phyloP scores from a whole-genome alignment of 2,329 filamentous ascomycete species.

The Apiospora marii region DNA sequence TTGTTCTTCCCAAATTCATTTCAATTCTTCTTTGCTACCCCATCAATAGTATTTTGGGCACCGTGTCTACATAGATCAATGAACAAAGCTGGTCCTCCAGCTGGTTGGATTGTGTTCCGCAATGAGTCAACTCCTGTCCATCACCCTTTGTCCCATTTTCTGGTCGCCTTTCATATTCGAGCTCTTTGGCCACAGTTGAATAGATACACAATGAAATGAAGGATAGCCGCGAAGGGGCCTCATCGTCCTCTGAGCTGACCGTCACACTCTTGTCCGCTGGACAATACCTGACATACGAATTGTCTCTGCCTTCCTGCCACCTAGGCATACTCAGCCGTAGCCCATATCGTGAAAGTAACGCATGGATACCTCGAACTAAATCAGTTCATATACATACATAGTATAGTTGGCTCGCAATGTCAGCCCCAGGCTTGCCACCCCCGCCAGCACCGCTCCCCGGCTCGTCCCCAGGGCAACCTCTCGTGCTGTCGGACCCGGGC shows the following conservation, averaged over 20 bases:
- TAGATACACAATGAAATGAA: neutral
- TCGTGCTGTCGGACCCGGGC: neutral
- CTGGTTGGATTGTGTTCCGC: neutral
- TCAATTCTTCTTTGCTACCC: neutral
- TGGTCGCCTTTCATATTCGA: neutral
- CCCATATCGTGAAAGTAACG: neutral
- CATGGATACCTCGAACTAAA: neutral
- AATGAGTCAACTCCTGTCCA: neutral
- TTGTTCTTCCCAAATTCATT: neutral
- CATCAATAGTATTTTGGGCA: too few species aligned
- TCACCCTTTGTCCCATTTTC: neutral
- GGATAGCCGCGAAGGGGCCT: neutral
- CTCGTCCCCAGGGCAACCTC: too few species aligned
- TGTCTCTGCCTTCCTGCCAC: neutral
- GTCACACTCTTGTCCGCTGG: neutral
- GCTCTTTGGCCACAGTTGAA: neutral
- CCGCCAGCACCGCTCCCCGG: too few species aligned
- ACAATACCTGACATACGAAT: neutral
- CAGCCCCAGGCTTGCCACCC: neutral
- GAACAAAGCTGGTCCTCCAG: neutral
- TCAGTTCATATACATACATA: neutral
- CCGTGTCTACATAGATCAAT: too few species aligned
- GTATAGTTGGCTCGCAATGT: neutral
- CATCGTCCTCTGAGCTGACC: neutral
- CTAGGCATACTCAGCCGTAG: neutral